These are phyloP conservation scores for Kwoniella botswanensis DNA, from an alignment of 768 basidiomycete species.

Conservation along the genomic window DNA sequence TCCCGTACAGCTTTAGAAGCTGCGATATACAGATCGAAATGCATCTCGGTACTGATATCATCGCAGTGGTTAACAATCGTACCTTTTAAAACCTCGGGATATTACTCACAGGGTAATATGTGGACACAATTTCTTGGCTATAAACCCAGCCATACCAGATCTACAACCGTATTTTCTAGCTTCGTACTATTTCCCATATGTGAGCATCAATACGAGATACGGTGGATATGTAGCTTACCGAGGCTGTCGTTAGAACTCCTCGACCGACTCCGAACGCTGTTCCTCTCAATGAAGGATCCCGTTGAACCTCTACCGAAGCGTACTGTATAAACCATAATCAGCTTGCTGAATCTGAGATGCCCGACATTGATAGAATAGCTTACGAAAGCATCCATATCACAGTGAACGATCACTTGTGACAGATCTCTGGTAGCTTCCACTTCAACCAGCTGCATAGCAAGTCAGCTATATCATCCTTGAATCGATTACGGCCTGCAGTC, in stretches of 20 bases:
- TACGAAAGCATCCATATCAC: constrained; percentile 91
- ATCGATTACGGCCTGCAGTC: neutral
- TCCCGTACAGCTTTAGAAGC: constrained; percentile 67
- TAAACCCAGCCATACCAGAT: constrained; percentile 95
- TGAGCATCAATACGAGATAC: constrained; percentile 15
- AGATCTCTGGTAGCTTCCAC: constrained; percentile 79
- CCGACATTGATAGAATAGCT: constrained; percentile 60
- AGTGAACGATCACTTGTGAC: constrained; percentile 82
- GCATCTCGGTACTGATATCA: constrained; percentile 9
- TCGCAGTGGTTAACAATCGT: neutral
- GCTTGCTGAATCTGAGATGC: neutral
- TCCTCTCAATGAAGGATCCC: constrained; percentile 54
- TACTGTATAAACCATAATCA: constrained; percentile 57
- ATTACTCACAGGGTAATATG: constrained; percentile 68
- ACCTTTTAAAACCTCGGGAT: neutral
- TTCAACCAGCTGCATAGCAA: constrained; percentile 62
- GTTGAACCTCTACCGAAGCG: constrained; percentile 59
- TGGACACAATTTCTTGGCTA: constrained; percentile 92
- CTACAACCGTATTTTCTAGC: constrained; percentile 88
- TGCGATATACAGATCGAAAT: constrained; percentile 54
- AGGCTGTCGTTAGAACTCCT: constrained; percentile 82
- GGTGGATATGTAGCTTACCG: constrained; percentile 34
- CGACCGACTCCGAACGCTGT: constrained; percentile 70
- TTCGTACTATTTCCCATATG: constrained; percentile 70
- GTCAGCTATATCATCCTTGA: neutral